Conservation (phyloP, 2,329 filamentous ascomycete genomes). For the Blastomyces parvus region DNA sequence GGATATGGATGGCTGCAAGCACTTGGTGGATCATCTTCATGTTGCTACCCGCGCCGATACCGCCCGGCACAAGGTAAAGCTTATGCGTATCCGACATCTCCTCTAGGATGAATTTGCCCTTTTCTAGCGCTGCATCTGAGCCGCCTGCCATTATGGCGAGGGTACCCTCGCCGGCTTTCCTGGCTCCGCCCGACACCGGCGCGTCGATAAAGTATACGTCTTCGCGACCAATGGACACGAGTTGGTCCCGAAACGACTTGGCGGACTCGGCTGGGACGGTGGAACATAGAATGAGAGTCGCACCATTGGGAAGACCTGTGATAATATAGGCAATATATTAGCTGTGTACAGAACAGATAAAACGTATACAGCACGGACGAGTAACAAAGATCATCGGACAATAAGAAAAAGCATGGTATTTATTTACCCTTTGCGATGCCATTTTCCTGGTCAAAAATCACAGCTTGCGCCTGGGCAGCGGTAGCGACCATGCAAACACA, state of each 20-base stretch:
- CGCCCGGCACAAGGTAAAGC: slow-evolving; percentile 53
- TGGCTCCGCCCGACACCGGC: slow-evolving; percentile 62
- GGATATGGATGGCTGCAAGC: slow-evolving; percentile 54
- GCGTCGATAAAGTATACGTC: slow-evolving; percentile 62
- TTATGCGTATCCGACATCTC: slow-evolving; percentile 52
- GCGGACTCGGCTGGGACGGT: slow-evolving; percentile 61
- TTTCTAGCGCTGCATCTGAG: slow-evolving; percentile 46
- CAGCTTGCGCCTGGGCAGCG: slow-evolving; percentile 56
- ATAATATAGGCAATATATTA: neutral
- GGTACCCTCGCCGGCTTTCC: slow-evolving; percentile 59
- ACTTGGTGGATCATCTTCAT: slow-evolving; percentile 58
- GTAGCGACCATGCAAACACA: slow-evolving; percentile 70
- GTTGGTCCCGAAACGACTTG: slow-evolving; percentile 48
- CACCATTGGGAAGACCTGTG: slow-evolving; percentile 45
- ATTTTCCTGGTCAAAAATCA: slow-evolving; percentile 51
- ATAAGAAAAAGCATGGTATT: slow-evolving; percentile 6
- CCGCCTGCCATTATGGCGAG: slow-evolving; percentile 67
- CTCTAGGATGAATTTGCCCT: slow-evolving; percentile 50
- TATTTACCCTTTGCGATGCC: slow-evolving; percentile 35
- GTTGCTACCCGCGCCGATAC: slow-evolving; percentile 51
- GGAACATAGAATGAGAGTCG: slow-evolving; percentile 57
- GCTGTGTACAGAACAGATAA: slow-evolving; percentile 14
- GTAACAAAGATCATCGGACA: neutral
- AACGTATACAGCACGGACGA: neutral
- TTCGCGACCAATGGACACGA: slow-evolving; percentile 46